A percentile compares a stretch with the other conserved stretches of the same genome.
Evolutionary conservation across 495 filamentous ascomycete genomes (phyloP).

Genomic region (Jackrogersella multiformis): DNA sequence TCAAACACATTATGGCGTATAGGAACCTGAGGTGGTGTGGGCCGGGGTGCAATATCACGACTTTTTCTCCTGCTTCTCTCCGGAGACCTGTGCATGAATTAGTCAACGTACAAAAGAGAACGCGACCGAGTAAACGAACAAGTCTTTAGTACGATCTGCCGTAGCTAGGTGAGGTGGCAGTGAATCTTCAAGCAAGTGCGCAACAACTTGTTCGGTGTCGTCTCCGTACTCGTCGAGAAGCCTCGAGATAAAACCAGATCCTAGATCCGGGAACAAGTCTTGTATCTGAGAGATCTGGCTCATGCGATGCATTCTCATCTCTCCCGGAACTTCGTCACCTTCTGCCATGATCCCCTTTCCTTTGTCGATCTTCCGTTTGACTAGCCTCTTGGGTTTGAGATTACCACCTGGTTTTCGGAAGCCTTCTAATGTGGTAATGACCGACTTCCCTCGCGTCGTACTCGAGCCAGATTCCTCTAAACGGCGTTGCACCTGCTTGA

Average conservation of each 20-base stretch:
- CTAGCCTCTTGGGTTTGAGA: slow-evolving; percentile 61
- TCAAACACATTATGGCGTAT: slow-evolving; percentile 72
- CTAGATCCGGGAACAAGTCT: slow-evolving; percentile 91
- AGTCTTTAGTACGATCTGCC: slow-evolving; percentile 63
- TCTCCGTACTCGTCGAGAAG: slow-evolving; percentile 82
- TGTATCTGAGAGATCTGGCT: slow-evolving; percentile 86
- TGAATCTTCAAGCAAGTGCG: slow-evolving; percentile 84
- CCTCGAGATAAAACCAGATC: slow-evolving; percentile 79
- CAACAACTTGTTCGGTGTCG: slow-evolving; percentile 80
- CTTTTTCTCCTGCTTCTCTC: slow-evolving; percentile 40
- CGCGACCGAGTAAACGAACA: slow-evolving; percentile 50
- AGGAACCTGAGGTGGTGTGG: slow-evolving; percentile 53
- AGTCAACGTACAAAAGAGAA: slow-evolving; percentile 25
- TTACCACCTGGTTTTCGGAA: slow-evolving; percentile 64
- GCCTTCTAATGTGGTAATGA: slow-evolving; percentile 62
- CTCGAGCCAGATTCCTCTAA: slow-evolving; percentile 51
- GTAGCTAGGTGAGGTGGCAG: slow-evolving; percentile 69
- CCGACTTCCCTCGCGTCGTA: slow-evolving; percentile 64
- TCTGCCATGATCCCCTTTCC: slow-evolving; percentile 68
- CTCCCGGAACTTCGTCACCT: slow-evolving; percentile 56
- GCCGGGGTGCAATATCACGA: slow-evolving; percentile 49
- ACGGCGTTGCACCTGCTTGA: slow-evolving; percentile 59
- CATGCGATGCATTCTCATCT: slow-evolving; percentile 81
- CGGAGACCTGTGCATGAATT: slow-evolving; percentile 38
- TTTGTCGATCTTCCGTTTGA: slow-evolving; percentile 65